Evolutionary conservation across 768 basidiomycete species (phyloP), one percentile per base, ranked within the genome.

Genomic region (Panaeolus cyanescens): DNA sequence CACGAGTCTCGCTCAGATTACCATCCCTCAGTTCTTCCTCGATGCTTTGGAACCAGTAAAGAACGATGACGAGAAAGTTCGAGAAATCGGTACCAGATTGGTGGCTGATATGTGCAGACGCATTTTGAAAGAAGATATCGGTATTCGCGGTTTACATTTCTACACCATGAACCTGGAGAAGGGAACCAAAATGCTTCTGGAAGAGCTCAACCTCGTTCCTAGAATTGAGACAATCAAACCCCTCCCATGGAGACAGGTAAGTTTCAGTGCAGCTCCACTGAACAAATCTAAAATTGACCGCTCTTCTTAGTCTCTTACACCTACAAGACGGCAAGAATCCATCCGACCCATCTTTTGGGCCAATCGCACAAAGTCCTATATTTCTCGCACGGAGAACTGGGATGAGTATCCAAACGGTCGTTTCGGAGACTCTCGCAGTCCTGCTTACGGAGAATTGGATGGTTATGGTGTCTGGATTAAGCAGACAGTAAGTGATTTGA

Each of bases 291-390:
- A 17, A n/a, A 55, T 69, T 25, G 15, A 74, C 58, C 64, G 13
- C n/a, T 65, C 54, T 58, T 40, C 58, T 15, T 70, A 95, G 92
- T 94, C 89, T 19, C 91, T 99, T 66, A 99, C 96, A 2, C 95
- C 96, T 19, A 93, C 84, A 70, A 85, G 97, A 60, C 90, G 96
- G 55, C 82, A 87, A 65, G 97, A 99, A 76, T 90, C 85, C 54
- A 99, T 96, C 64, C 90, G 97, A 32, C 97, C 97, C 3, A 99
- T 99, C 71, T 99, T 99, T 81, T 99, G 96, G 96, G 95, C 97
- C 12, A 99, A 99, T 77, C 84, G 96, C 36, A 85, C 95, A 34
- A 92, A 95, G 71, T 97, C 95, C 1, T 99, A 99, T 73, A 81
- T 99, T 50, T 93, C 93, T 7, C 90, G 96, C 58, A 99, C 97